A percentile compares a stretch with the other conserved stretches of the same genome.
Conservation (phyloP, 2,329 filamentous ascomycete genomes). For the Cercospora zeina region DNA sequence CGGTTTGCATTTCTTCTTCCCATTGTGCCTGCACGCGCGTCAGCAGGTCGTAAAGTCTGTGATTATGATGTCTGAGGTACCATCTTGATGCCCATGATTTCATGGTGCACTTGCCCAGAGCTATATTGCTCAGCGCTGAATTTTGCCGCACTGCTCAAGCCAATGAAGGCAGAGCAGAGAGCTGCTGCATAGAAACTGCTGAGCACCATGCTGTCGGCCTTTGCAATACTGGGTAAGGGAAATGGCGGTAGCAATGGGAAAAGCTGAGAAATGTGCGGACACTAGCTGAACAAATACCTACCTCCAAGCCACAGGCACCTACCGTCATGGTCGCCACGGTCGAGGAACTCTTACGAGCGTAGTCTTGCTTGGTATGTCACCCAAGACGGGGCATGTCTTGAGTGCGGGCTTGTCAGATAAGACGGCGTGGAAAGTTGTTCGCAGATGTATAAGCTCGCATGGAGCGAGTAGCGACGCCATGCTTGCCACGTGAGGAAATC, state of each 20-base stretch:
- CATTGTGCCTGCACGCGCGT: constrained; percentile 33
- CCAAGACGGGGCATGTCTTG: constrained; percentile 14
- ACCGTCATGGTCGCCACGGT: not conserved
- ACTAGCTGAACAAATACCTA: constrained; percentile 8
- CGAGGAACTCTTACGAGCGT: constrained; percentile 1
- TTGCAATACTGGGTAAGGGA: not conserved
- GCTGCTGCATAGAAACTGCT: constrained; percentile 10
- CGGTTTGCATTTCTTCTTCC: constrained; percentile 41
- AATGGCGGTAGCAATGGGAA: not conserved
- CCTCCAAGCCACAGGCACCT: not conserved
- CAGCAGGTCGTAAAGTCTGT: not conserved
- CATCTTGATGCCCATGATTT: constrained; percentile 34
- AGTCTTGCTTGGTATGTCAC: constrained; percentile 11
- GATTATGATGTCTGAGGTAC: constrained; percentile 4
- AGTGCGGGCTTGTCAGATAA: constrained; percentile 9
- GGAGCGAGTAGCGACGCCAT: constrained; percentile 4
- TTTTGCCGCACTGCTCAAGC: constrained; percentile 19
- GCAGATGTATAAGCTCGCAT: not conserved
- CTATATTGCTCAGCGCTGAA: constrained; percentile 28
- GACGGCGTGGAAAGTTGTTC: constrained; percentile 3
- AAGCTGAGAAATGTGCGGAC: not conserved
- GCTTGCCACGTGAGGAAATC: constrained; percentile 9
- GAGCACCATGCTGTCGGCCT: constrained; percentile 19
- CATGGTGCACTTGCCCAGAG: constrained; percentile 28
- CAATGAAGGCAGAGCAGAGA: constrained; percentile 22